These are phyloP conservation scores for Epichloe coenophiala DNA, from an alignment of 2,329 filamentous ascomycete species.

Conservation along the genomic window DNA sequence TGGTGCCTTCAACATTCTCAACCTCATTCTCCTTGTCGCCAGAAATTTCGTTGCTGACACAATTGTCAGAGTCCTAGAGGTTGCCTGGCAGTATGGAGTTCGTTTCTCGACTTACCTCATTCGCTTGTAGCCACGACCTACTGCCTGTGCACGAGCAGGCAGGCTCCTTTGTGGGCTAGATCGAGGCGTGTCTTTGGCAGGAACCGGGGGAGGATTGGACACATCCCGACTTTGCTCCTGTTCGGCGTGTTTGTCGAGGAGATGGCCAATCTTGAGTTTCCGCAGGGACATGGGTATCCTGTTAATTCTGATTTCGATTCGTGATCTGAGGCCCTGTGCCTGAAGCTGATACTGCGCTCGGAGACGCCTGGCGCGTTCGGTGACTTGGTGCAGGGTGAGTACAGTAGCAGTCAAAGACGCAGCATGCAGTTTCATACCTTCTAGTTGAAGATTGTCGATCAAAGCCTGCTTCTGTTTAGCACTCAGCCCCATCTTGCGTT, in stretches of 20 bases:
- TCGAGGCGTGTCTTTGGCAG: conserved; percentile 33
- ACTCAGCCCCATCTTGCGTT: conserved; percentile 47
- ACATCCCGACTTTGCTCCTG: conserved; percentile 28
- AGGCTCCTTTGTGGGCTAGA: conserved; percentile 23
- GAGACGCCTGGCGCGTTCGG: conserved; percentile 74
- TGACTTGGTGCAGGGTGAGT: conserved; percentile 41
- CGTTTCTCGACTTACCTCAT: conserved; percentile 30
- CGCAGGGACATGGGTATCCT: conserved; percentile 72
- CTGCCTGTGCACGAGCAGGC: conserved; percentile 8
- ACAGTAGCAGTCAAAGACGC: not conserved
- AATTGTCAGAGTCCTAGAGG: conserved; percentile 2
- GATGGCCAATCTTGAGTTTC: conserved; percentile 68
- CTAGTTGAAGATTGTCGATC: conserved; percentile 79
- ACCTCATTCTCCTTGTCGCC: conserved; percentile 68
- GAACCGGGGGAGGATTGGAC: conserved; percentile 33
- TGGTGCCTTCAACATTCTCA: conserved; percentile 47
- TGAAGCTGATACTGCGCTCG: conserved; percentile 82
- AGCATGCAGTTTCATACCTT: conserved; percentile 43
- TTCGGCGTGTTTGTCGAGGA: conserved; percentile 42
- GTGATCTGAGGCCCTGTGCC: conserved; percentile 68
- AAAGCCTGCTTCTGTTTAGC: conserved; percentile 69
- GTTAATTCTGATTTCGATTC: conserved; percentile 87
- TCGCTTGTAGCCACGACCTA: conserved; percentile 29
- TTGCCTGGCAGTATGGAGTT: not conserved
- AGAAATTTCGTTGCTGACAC: conserved; percentile 46